phyloP scores from a whole-genome alignment of 495 filamentous ascomycete species.

The Aeminium ludgeri region DNA sequence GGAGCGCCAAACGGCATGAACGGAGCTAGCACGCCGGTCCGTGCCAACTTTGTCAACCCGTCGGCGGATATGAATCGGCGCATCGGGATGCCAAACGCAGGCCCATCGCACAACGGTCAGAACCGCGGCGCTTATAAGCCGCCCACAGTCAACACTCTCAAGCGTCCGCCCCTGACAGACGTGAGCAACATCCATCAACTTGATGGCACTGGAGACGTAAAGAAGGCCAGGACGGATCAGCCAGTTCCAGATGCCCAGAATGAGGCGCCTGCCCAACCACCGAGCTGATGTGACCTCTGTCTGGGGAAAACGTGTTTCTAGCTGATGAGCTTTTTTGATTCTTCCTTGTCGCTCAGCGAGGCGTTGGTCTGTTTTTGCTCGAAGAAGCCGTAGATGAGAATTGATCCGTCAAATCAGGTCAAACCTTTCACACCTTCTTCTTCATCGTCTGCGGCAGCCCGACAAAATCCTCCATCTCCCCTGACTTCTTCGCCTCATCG shows the following conservation, averaged over 20 bases:
- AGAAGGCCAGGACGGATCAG: conserved; percentile 13
- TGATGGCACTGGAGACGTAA: conserved; percentile 13
- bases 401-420: too few species aligned
- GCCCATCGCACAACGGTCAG: conserved; percentile 34
- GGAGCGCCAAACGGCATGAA: conserved; percentile 4
- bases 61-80: conserved; percentile 47
- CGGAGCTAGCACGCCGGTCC: conserved; percentile 8
- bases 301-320: too few species aligned
- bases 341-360: neutral
- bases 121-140: conserved; percentile 45
- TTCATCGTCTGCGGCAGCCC: conserved; percentile 4
- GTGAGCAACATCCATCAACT: conserved; percentile 23
- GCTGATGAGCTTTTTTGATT: neutral
- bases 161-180: conserved; percentile 30
- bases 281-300: neutral
- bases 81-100: conserved; percentile 53
- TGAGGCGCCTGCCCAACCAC: too few species aligned
- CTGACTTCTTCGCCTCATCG: conserved; percentile 1
- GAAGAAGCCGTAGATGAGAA: neutral
- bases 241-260: too few species aligned
- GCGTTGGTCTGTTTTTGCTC: conserved; percentile 1
- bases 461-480: conserved; percentile 17
- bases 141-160: conserved; percentile 32
- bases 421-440: neutral
- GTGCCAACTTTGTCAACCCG: conserved; percentile 49